These are phyloP conservation scores for Abortiporus biennis DNA, from an alignment of 1,284 basidiomycete genomes.

Conservation along the genomic window DNA sequence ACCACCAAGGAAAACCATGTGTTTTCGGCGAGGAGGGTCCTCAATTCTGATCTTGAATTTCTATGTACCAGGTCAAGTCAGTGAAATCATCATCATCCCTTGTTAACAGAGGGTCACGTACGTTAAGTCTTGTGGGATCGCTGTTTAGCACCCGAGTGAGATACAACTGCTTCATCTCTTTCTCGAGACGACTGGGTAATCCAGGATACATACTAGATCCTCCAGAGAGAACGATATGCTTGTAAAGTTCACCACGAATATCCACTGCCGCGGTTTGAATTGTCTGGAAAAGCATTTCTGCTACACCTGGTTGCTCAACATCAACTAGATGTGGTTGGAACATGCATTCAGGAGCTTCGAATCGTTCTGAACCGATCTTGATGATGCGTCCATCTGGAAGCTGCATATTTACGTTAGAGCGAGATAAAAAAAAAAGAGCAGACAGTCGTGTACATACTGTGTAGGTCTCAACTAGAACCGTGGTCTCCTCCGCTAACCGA, in stretches of 20 bases:
- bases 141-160: conserved; percentile 83
- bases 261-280: conserved; percentile 93
- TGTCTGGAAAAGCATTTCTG: conserved; percentile 96
- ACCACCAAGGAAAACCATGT: conserved; percentile 99
- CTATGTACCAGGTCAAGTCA: conserved; percentile 34
- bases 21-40: conserved; percentile 95
- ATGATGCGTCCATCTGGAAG: conserved; percentile 95
- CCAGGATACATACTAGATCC: conserved; percentile 99
- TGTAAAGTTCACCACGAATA: conserved; percentile 89
- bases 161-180: conserved; percentile 99
- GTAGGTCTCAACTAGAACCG: conserved; percentile 93
- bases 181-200: conserved; percentile 92
- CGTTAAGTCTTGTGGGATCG: conserved; percentile 84
- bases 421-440: neutral
- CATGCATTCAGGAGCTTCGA: conserved; percentile 99
- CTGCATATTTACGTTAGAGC: conserved; percentile 56
- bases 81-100: neutral
- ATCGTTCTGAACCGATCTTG: conserved; percentile 98
- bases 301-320: conserved; percentile 94
- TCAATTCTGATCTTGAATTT: conserved; percentile 99
- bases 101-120: conserved; percentile 36
- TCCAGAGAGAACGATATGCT: conserved; percentile 96
- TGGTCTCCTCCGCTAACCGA: conserved; percentile 92
- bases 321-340: conserved; percentile 99
- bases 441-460: conserved; percentile 58